Base-by-base conservation (phyloP, 495 filamentous ascomycete genomes). In the Antarctomyces pellizariae region DNA sequence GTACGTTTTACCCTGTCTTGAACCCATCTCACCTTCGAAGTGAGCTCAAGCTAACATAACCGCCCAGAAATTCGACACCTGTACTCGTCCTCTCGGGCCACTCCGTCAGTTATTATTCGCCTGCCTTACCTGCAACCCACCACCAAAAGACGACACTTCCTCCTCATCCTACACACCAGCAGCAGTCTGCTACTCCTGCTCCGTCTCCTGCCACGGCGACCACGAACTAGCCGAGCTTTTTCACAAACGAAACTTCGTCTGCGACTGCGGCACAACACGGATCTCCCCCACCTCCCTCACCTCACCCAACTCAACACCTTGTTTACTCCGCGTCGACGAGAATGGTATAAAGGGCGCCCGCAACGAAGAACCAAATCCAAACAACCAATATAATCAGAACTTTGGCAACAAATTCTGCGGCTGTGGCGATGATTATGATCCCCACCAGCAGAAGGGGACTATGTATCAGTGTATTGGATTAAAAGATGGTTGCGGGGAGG, bases 401-500 rank as follows among this genome's bases (percentile, higher is more conserved):
- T 95, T 84, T 36, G 64, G 64, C 36, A 92, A 92, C 35, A 62
- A 63, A 28, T 99, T 95, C 49, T 99, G 89, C 45, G 77, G 74
- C 7, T 99, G 89, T 41, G 66, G 60, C 15, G 67, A 79, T 39
- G 59, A 79, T 28, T 99, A 99, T 41, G 69, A 89, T 39, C 64
- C 80, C 0, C 53, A 79, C 21, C 54, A 71, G 42, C 79, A 99
- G 47, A 83, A 79, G 37, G 86, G 86, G 1, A 93, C 80, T n/a
- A 99, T 99, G 89, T 95, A 84, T 44, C 89, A 99, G 50, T 99
- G 89, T 46, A 45, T 95, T 2, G 80, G 82, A 0, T 58, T 99
- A 3, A 70, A 67, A 0, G 79, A 78, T 5, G 82, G 80, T 3
- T 99, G 89, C 50, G 83, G 86, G 3, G 89, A 99, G 53, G 89